These are phyloP conservation scores for Lasiodiplodia sp. DNA, from an alignment of 2,329 filamentous ascomycete genomes.

Conservation along the genomic window DNA sequence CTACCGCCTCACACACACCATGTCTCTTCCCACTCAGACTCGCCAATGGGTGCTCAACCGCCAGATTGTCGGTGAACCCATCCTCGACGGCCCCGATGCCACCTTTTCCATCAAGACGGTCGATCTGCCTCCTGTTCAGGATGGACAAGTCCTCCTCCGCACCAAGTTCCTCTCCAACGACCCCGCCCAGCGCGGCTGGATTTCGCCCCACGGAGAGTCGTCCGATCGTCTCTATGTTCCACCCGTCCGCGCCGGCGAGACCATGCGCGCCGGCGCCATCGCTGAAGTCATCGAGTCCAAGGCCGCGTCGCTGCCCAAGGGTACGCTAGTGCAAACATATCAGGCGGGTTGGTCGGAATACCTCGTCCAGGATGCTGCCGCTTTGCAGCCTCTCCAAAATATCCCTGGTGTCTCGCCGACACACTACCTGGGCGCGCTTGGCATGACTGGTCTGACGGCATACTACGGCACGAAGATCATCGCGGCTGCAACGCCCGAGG, in stretches of 20 bases:
- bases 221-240: conserved; percentile 66
- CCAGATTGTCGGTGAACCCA: conserved; percentile 46
- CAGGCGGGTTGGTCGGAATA: conserved; percentile 72
- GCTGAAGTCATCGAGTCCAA: conserved; percentile 69
- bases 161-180: conserved; percentile 59
- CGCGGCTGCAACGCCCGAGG: conserved; percentile 70
- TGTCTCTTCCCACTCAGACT: conserved; percentile 34
- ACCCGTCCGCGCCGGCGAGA: conserved; percentile 70
- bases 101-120: conserved; percentile 51
- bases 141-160: conserved; percentile 57
- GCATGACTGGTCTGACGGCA: conserved; percentile 75
- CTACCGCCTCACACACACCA: neutral
- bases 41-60: conserved; percentile 55
- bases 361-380: conserved; percentile 57
- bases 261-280: conserved; percentile 71
- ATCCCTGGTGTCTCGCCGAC: conserved; percentile 16
- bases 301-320: conserved; percentile 61
- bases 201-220: neutral
- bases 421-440: conserved; percentile 50
- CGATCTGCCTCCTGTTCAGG: conserved; percentile 44
- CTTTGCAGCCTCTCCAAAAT: conserved; percentile 5
- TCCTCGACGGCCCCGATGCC: conserved; percentile 46
- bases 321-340: conserved; percentile 63
- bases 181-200: conserved; percentile 56
- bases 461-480: conserved; percentile 78